phyloP scores from a whole-genome alignment of 2,329 filamentous ascomycete species.

The Paecilomyces niveus region DNA sequence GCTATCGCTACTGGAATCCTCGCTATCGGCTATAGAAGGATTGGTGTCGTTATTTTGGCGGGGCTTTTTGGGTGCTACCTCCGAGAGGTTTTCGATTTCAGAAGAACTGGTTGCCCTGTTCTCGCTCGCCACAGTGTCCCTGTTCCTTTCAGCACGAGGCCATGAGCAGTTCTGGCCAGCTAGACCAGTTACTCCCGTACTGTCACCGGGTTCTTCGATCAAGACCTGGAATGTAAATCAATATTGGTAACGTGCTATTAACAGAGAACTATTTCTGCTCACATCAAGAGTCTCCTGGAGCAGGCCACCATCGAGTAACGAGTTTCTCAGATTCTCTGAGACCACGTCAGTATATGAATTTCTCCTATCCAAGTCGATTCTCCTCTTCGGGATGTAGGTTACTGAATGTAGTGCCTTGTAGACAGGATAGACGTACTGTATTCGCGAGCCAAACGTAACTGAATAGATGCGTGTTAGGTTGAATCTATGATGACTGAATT shows the following conservation, averaged over 20 bases:
- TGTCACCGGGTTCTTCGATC: slow-evolving; percentile 8
- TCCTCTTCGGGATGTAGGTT: neutral
- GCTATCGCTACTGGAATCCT: slow-evolving; percentile 14
- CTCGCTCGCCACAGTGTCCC: neutral
- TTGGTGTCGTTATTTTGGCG: slow-evolving; percentile 17
- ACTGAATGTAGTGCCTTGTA: neutral
- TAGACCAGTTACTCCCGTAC: neutral
- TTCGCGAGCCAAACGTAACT: slow-evolving; percentile 20
- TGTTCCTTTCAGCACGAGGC: neutral
- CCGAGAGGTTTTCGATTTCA: neutral
- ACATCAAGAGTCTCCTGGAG: slow-evolving; percentile 44
- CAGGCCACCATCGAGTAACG: slow-evolving; percentile 46
- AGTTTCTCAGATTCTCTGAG: slow-evolving; percentile 40
- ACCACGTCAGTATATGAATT: neutral
- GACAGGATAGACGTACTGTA: slow-evolving; percentile 16
- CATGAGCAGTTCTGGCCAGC: neutral
- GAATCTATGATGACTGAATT: neutral
- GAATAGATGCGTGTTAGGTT: neutral
- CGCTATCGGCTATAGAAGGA: slow-evolving; percentile 17
- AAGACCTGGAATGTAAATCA: slow-evolving; percentile 11
- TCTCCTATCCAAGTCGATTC: neutral
- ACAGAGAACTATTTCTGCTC: slow-evolving; percentile 9
- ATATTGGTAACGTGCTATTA: slow-evolving; percentile 4
- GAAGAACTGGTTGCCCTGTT: neutral
- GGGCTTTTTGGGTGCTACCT: slow-evolving; percentile 2